These are phyloP conservation scores for Phytophthora nicotianae DNA, from an alignment of 352 stramenopile genomes.

Conservation along the genomic window DNA sequence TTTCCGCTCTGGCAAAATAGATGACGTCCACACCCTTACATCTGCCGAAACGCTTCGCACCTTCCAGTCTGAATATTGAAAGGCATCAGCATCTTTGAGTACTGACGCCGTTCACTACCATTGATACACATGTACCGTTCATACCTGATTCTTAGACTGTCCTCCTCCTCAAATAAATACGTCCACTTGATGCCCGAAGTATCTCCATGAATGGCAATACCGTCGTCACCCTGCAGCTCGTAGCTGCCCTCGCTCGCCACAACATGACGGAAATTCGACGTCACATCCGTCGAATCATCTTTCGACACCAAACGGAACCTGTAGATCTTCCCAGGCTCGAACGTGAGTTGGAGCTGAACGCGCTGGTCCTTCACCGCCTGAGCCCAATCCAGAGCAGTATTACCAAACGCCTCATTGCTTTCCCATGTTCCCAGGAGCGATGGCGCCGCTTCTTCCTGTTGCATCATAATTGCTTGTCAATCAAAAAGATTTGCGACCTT, in stretches of 20 bases:
- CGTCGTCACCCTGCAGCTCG: constrained; percentile 29
- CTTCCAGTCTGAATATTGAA: constrained; percentile 51
- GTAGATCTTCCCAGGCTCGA: constrained; percentile 42
- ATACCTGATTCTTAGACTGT: constrained; percentile 61
- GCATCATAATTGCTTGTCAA: constrained; percentile 26
- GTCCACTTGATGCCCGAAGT: constrained; percentile 65
- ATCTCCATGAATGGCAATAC: constrained; percentile 50
- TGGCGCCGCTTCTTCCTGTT: constrained; percentile 1
- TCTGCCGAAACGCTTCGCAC: constrained; percentile 67
- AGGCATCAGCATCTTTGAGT: constrained; percentile 1
- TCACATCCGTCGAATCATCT: constrained; percentile 40
- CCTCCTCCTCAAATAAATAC: constrained; percentile 70
- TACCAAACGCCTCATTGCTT: constrained; percentile 79
- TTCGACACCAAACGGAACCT: constrained; percentile 42
- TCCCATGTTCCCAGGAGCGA: constrained; percentile 51
- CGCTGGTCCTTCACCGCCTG: constrained; percentile 63
- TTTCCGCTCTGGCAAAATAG: constrained; percentile 55
- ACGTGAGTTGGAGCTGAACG: constrained; percentile 49
- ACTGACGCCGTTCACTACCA: not conserved
- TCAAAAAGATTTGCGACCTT: constrained; percentile 2
- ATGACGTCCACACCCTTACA: constrained; percentile 88
- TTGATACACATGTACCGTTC: constrained; percentile 3
- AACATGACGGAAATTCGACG: constrained; percentile 57
- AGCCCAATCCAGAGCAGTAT: constrained; percentile 78
- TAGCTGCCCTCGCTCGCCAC: constrained; percentile 52